phyloP scores from a whole-genome alignment of 108 stramenopile species.

The Mediolabrus comicus region DNA sequence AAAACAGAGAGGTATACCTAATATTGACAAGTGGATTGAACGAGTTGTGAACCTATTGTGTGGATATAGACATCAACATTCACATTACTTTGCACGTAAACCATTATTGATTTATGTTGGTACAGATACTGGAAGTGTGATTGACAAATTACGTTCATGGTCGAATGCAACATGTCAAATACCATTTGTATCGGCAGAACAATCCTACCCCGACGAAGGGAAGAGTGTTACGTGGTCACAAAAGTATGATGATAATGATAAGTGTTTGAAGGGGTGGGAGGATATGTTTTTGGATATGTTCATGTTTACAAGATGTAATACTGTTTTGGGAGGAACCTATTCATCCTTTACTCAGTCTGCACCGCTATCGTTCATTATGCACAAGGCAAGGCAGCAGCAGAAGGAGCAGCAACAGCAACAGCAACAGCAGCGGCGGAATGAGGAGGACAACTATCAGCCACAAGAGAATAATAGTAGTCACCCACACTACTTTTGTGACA shows the following conservation, averaged over 20 bases:
- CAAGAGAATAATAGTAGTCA: neutral
- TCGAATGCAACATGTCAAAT: neutral
- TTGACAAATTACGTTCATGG: slow-evolving; percentile 10
- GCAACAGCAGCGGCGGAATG: neutral
- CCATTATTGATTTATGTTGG: slow-evolving; percentile 48
- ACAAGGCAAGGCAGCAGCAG: too few relatives aligned
- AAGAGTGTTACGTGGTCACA: slow-evolving; percentile 1
- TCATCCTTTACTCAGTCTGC: slow-evolving; percentile 59
- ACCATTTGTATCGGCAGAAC: slow-evolving; percentile 4
- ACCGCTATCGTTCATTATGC: too few relatives aligned
- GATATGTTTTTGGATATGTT: slow-evolving; percentile 51
- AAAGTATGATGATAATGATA: neutral
- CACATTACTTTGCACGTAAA: neutral
- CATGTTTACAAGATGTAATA: slow-evolving; percentile 40
- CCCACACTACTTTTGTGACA: slow-evolving; percentile 9
- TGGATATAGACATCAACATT: neutral
- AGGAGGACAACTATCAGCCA: neutral
- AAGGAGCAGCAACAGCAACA: too few relatives aligned
- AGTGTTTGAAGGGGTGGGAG: slow-evolving; percentile 34
- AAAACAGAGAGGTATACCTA: slow-evolving; percentile 29
- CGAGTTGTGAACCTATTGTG: neutral
- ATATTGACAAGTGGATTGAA: neutral
- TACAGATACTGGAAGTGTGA: slow-evolving; percentile 47
- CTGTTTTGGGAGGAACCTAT: slow-evolving; percentile 45
- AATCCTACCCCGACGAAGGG: neutral